Evolutionary conservation across 495 filamentous ascomycete species (phyloP), one percentile per base, ranked within the genome.

Genomic region (Mycothermus thermophilus): DNA sequence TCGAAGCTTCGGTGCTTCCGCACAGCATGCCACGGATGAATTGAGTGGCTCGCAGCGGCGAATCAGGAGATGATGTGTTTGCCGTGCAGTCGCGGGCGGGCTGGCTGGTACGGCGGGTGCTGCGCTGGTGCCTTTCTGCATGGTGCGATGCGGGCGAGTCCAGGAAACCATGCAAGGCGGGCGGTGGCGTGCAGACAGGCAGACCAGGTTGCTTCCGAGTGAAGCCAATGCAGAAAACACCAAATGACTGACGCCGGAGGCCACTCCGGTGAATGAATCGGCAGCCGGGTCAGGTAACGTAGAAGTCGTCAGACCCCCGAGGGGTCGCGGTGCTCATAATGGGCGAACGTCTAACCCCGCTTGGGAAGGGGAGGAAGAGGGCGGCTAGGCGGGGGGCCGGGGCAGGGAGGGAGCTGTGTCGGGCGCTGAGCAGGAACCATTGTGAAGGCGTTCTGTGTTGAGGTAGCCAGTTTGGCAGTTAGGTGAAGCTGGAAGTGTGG

Each of bases 301-400:
- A 34, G 25, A 18, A 42, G 39, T 33, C 25, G 38, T 40, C 29
- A n/a, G 44, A 37, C 44, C 35, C 40, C 35, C 10, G 29, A 30
- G n/a, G 25, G 20, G 36, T n/a, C 32, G 30, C 29, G 31, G 18
- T n/a, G n/a, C n/a, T n/a, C n/a, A n/a, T n/a, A n/a, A n/a, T n/a
- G n/a, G n/a, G n/a, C n/a, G n/a, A n/a, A n/a, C n/a, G n/a, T 30
- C 43, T 63, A 62, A 44, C 53, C 67, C 57, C 79, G 73, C 66
- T 81, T 81, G 50, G 81, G 81, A 24, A 84, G 71, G 53, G 80
- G 80, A 53, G 82, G 82, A 13, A 88, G 77, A 62, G 82, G 82
- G 40, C 82, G 72, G 62, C 75, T 82, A 24, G 82, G 82, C 51
- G 82, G 82, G 42, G 82, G 82, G 49, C 82, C 82, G 3, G 82